phyloP scores from a whole-genome alignment of 2,329 filamentous ascomycete genomes.

The Ceratocystis smalleyi region DNA sequence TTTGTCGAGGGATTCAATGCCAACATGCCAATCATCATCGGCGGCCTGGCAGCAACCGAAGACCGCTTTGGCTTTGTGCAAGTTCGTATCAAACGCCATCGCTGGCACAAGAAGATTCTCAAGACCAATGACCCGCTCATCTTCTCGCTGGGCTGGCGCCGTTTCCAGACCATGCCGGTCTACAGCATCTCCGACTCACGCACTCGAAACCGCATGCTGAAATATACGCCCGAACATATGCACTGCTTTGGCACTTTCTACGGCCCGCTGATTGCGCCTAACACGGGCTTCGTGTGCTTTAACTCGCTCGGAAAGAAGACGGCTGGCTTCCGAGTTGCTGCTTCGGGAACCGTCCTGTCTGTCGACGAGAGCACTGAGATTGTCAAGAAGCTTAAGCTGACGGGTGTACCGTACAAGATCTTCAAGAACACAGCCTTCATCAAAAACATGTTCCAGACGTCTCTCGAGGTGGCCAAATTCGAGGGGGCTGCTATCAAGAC shows the following conservation, averaged over 20 bases:
- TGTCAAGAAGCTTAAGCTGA: slow-evolving; percentile 98
- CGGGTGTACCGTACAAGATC: slow-evolving; percentile 86
- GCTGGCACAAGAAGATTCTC: slow-evolving; percentile 98
- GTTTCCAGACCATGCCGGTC: slow-evolving; percentile 82
- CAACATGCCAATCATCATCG: slow-evolving; percentile 69
- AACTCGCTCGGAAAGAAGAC: slow-evolving; percentile 74
- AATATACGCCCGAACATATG: slow-evolving; percentile 98
- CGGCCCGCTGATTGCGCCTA: slow-evolving; percentile 84
- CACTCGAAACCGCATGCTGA: slow-evolving; percentile 90
- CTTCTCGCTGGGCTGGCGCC: slow-evolving; percentile 88
- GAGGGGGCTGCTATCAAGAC: slow-evolving; percentile 93
- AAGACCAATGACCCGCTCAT: slow-evolving; percentile 97
- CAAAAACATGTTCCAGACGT: slow-evolving; percentile 91
- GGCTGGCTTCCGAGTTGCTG: slow-evolving; percentile 84
- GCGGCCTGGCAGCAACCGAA: slow-evolving; percentile 83
- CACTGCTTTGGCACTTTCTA: slow-evolving; percentile 96
- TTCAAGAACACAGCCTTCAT: slow-evolving; percentile 99
- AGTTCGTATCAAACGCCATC: slow-evolving; percentile 87
- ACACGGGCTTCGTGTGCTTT: slow-evolving; percentile 88
- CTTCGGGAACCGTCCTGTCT: slow-evolving; percentile 81
- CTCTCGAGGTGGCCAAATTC: slow-evolving; percentile 94
- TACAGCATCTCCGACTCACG: slow-evolving; percentile 93
- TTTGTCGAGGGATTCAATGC: slow-evolving; percentile 74
- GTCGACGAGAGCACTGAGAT: slow-evolving; percentile 95
- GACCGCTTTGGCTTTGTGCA: slow-evolving; percentile 93